Conservation (phyloP, 345 rosid genomes). For the Eucalyptus erythrocorys region DNA sequence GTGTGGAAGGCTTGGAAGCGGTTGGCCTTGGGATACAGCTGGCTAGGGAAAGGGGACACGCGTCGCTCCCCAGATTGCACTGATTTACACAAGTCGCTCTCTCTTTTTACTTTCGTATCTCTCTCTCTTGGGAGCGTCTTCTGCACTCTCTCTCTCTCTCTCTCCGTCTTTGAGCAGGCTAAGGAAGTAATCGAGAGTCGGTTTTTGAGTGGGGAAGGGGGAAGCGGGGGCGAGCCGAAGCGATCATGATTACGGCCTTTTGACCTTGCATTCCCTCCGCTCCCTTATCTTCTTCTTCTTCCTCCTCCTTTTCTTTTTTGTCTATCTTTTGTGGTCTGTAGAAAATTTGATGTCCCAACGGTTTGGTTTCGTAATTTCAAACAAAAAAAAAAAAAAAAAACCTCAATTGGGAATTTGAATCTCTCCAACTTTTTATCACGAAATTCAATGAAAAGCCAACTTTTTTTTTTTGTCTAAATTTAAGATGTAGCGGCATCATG, state of each 20-base stretch:
- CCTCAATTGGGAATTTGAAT: not conserved
- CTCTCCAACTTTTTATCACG: not conserved
- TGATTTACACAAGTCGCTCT: not conserved
- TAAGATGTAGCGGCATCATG: not conserved
- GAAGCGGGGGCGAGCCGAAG: not conserved
- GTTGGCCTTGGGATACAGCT: slow-evolving; percentile 53
- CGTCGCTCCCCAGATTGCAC: not conserved
- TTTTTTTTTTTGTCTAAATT: not conserved
- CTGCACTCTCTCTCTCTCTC: not conserved
- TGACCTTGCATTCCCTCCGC: too few species aligned
- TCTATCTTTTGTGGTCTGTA: not conserved
- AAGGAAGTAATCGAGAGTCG: not conserved
- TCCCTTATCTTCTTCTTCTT: not conserved
- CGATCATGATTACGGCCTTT: not conserved
- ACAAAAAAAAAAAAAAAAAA: too few species aligned
- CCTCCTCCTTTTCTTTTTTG: not conserved
- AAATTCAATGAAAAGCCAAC: not conserved
- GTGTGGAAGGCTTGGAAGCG: slow-evolving; percentile 1
- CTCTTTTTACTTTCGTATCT: not conserved
- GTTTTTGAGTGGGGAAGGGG: not conserved
- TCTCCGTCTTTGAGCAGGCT: not conserved
- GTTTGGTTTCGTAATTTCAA: not conserved
- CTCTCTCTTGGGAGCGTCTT: not conserved
- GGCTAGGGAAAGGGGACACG: not conserved
- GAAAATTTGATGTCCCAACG: not conserved